Evolutionary conservation across 2,329 filamentous ascomycete genomes (phyloP), one percentile per base, ranked within the genome.

Genomic region (Ophiosphaerella korrae): DNA sequence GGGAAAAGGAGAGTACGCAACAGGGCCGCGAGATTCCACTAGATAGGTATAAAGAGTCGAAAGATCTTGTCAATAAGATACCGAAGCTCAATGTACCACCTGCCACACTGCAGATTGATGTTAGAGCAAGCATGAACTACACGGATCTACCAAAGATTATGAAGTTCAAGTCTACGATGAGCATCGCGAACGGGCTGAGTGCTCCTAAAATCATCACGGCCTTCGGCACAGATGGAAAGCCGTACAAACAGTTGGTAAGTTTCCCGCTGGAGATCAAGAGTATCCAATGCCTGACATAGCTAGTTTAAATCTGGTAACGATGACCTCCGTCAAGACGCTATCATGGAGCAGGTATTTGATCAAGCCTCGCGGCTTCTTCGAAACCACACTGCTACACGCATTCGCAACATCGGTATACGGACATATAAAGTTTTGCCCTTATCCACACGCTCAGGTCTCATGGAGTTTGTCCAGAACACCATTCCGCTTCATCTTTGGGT

Each of bases 261-360:
- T 21, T 3, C 18, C 23, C 21, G 24, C 31, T 18, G 9, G 21
- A 37, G 21, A 16, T 14, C 24, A 26, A 37, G 21, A 16, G n/a
- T 29, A 24, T 21, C 26, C n/a, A 16, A 14, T 42, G 11, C 32
- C 52, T 58, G 42, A 60, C 48, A 23, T 33, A 37, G 6, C 35
- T 24, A 86, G 80, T 87, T 96, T 70, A 99, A 99, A 80, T 92
- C 92, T 55, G 92, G 94, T 14, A 93, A 93, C 67, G 94, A 99
- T 71, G 93, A 99, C 70, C 82, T 99, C 11, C 89, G 95, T 7
- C 94, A 99, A 77, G 94, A 99, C 67, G 91, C 93, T 38, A 99
- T 87, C 79, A 99, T 99, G 95, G 95, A 99, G 74, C 94, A 99
- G 75, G 94, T 99, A 1, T 99, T 99, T 71, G 90, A 92, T 51